Percentiles rank a stretch among this genome's conserved stretches.
These are phyloP conservation scores for Lithohypha guttulata DNA, from an alignment of 2,329 filamentous ascomycete genomes.

Conservation along the genomic window DNA sequence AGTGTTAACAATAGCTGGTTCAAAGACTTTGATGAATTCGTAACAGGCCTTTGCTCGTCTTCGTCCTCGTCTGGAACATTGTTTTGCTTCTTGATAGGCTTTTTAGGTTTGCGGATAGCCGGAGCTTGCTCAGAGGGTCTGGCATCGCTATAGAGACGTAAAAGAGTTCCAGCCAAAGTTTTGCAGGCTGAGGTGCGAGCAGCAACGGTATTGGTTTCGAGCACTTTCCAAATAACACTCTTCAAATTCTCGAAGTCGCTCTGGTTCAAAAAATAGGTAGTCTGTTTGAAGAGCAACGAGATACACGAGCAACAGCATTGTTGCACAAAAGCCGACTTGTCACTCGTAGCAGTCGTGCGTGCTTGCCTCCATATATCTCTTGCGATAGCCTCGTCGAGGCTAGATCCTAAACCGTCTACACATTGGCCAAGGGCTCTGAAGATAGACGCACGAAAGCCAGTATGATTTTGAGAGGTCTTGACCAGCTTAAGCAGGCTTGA, in stretches of 20 bases:
- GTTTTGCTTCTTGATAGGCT: slow-evolving; percentile 54
- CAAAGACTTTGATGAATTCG: slow-evolving; percentile 62
- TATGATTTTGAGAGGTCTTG: slow-evolving; percentile 68
- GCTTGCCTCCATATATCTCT: slow-evolving; percentile 90
- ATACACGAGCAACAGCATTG: slow-evolving; percentile 69
- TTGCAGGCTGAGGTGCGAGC: slow-evolving; percentile 80
- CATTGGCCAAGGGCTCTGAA: slow-evolving; percentile 69
- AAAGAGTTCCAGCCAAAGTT: slow-evolving; percentile 70
- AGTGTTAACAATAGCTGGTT: slow-evolving; percentile 63
- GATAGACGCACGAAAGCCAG: slow-evolving; percentile 68
- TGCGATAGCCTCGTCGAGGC: slow-evolving; percentile 73
- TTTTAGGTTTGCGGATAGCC: slow-evolving; percentile 60
- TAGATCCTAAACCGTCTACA: slow-evolving; percentile 59
- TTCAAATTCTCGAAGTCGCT: slow-evolving; percentile 86
- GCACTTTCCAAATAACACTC: slow-evolving; percentile 69
- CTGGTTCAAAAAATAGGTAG: slow-evolving; percentile 74
- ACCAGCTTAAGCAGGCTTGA: slow-evolving; percentile 64
- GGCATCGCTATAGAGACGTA: slow-evolving; percentile 65
- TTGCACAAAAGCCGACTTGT: slow-evolving; percentile 76
- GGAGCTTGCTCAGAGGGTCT: slow-evolving; percentile 42
- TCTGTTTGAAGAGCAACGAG: slow-evolving; percentile 59
- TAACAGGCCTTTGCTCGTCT: slow-evolving; percentile 55
- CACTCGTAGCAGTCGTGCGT: slow-evolving; percentile 61
- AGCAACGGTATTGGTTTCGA: slow-evolving; percentile 63
- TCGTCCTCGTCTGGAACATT: slow-evolving; percentile 61